A percentile compares a stretch with the other conserved stretches of the same genome.
Evolutionary conservation across 148 eudicot genomes (phyloP).

Genomic region (Pharnaceum exiguum): DNA sequence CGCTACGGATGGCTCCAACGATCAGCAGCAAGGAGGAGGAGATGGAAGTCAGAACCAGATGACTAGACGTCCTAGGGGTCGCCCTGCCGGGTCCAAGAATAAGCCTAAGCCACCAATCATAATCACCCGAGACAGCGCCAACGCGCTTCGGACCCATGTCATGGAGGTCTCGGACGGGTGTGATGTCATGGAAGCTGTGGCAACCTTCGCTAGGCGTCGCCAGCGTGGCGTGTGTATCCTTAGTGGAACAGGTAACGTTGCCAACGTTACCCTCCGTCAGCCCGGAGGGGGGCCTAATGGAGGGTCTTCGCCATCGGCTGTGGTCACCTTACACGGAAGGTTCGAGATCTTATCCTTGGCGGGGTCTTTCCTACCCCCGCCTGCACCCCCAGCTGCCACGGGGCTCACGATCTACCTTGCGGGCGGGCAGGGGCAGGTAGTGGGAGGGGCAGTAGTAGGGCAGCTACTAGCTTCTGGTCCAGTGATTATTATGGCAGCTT

Average conservation of each 20-base stretch:
- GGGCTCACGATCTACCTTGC: slow-evolving; percentile 73
- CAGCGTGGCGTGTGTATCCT: slow-evolving; percentile 80
- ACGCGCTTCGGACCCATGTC: slow-evolving; percentile 82
- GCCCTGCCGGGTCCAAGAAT: slow-evolving; percentile 85
- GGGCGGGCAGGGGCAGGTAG: slow-evolving; percentile 85
- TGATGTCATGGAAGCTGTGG: slow-evolving; percentile 65
- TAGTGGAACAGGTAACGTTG: slow-evolving; percentile 70
- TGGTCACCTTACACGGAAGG: slow-evolving; percentile 71
- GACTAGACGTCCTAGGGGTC: slow-evolving; percentile 48
- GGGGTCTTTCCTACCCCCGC: slow-evolving; percentile 77
- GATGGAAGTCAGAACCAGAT: slow-evolving; percentile 27
- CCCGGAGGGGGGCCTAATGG: slow-evolving; percentile 56
- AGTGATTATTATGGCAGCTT: slow-evolving; percentile 79
- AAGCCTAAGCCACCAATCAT: slow-evolving; percentile 88
- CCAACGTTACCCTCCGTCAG: slow-evolving; percentile 80
- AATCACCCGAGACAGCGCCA: slow-evolving; percentile 77
- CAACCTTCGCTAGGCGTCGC: slow-evolving; percentile 62
- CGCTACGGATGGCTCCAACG: slow-evolving; percentile 16
- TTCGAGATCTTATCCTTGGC: slow-evolving; percentile 76
- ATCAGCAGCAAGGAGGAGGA: slow-evolving; percentile 13
- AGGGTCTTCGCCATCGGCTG: slow-evolving; percentile 17
- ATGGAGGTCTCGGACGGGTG: slow-evolving; percentile 86
- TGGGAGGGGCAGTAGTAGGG: slow-evolving; percentile 81
- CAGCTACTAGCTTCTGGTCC: slow-evolving; percentile 65
- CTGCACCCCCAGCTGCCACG: slow-evolving; percentile 82